These are phyloP conservation scores for Cercis canadensis DNA, from an alignment of 306 rosid genomes.

Conservation along the genomic window DNA sequence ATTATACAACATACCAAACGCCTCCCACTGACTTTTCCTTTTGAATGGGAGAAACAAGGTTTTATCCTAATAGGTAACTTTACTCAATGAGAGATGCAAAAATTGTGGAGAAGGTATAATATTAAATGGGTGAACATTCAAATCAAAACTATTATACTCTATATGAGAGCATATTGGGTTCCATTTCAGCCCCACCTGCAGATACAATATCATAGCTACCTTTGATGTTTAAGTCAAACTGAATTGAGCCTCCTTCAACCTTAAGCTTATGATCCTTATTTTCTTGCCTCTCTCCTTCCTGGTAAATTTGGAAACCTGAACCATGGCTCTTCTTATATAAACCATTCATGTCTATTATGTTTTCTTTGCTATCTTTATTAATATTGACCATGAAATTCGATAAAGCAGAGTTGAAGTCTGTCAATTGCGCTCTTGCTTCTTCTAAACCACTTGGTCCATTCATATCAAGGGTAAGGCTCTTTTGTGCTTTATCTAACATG, in stretches of 20 bases:
- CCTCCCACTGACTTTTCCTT: too few relatives aligned
- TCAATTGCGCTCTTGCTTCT: slow-evolving; percentile 62
- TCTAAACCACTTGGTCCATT: slow-evolving; percentile 55
- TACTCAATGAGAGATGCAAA: too few relatives aligned
- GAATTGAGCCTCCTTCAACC: slow-evolving; percentile 53
- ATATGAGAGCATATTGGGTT: slow-evolving; percentile 57
- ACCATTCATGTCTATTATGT: slow-evolving; percentile 44
- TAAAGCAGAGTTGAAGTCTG: slow-evolving; percentile 70
- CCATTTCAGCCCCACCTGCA: slow-evolving; percentile 60
- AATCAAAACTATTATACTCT: slow-evolving; percentile 46
- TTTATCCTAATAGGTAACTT: too few relatives aligned
- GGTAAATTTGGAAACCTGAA: slow-evolving; percentile 50
- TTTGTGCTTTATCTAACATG: slow-evolving; percentile 83
- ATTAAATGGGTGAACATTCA: slow-evolving; percentile 6
- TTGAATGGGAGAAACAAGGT: too few relatives aligned
- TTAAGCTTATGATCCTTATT: slow-evolving; percentile 54
- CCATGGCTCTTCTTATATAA: slow-evolving; percentile 40
- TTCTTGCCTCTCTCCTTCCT: slow-evolving; percentile 47
- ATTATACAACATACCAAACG: too few relatives aligned
- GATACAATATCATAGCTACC: slow-evolving; percentile 67
- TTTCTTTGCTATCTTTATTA: slow-evolving; percentile 59
- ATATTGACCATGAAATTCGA: slow-evolving; percentile 74
- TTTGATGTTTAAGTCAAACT: slow-evolving; percentile 76
- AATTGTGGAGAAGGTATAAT: neutral
- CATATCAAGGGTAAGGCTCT: slow-evolving; percentile 59